These are phyloP conservation scores for Anthracocystis setariae DNA, from an alignment of 1,284 basidiomycete genomes.

Conservation along the genomic window DNA sequence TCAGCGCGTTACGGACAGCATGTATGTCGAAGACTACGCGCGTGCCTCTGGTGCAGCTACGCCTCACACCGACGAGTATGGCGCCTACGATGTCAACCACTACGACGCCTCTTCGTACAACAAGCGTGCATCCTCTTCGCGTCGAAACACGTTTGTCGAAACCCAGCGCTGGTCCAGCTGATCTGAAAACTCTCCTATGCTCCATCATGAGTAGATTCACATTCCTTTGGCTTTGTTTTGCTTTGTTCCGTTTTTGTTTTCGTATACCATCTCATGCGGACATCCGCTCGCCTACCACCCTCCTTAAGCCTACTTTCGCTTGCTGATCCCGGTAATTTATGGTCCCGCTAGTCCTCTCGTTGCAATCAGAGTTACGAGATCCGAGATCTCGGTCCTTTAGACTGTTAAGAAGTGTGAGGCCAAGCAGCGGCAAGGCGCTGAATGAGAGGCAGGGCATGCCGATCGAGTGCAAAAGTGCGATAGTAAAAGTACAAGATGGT, in stretches of 20 bases:
- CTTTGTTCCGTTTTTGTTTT: no score
- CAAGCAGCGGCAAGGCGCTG: no score
- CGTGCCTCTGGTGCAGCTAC: constrained; percentile 5
- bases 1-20: constrained; percentile 24
- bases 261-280: constrained; percentile 14
- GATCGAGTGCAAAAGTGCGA: no score
- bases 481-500: background rate
- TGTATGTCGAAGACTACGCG: constrained; percentile 23
- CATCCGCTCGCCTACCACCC: constrained; percentile 2
- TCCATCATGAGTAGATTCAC: background rate
- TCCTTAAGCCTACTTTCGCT: constrained; percentile 10
- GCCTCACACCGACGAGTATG: constrained; percentile 42
- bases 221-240: background rate
- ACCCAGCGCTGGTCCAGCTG: constrained; percentile 30
- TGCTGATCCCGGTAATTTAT: constrained; percentile 1
- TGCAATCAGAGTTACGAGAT: constrained; percentile 10
- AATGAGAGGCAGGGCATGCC: no score
- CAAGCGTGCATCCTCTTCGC: constrained; percentile 30
- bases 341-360: background rate
- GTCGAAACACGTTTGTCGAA: constrained; percentile 30
- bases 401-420: no score
- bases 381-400: background rate
- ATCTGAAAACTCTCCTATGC: constrained; percentile 4
- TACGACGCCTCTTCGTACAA: constrained; percentile 51
- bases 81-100: constrained; percentile 46